Percentiles rank a stretch among this genome's conserved stretches.
phyloP scores from a whole-genome alignment of 139 green algal genomes.

The Micractinium conductrix region DNA sequence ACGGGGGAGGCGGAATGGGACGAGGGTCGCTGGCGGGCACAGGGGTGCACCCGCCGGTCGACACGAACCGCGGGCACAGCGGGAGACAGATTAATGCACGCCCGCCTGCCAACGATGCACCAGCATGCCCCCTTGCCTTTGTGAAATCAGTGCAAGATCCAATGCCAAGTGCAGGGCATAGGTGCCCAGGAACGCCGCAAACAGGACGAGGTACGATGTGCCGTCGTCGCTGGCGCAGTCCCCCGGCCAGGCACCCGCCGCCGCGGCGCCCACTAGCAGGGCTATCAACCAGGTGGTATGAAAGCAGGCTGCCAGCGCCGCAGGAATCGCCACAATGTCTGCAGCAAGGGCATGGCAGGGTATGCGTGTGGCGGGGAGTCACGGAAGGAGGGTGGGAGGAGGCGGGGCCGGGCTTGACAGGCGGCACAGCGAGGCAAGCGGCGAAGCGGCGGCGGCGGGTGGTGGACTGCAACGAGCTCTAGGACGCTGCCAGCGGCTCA shows the following conservation, averaged over 20 bases:
- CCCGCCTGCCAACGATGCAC: too few species aligned
- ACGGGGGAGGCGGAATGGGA: too few species aligned
- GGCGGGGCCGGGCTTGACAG: neutral
- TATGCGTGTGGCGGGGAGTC: neutral
- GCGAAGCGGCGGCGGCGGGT: neutral
- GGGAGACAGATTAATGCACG: too few species aligned
- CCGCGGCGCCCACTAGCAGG: conserved; percentile 28
- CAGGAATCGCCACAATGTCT: conserved; percentile 51
- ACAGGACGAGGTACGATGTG: conserved; percentile 25
- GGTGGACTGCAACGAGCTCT: neutral
- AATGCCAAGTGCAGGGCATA: conserved; percentile 30
- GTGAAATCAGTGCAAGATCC: conserved; percentile 22
- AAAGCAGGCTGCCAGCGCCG: conserved; percentile 3
- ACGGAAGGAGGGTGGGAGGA: neutral
- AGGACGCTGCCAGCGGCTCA: neutral
- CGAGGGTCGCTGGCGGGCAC: too few species aligned
- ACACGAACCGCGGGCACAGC: too few species aligned
- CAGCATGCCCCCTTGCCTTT: too few species aligned
- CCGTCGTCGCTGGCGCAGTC: conserved; percentile 28
- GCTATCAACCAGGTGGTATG: conserved; percentile 50
- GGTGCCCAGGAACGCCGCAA: conserved; percentile 27
- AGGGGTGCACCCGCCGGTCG: too few species aligned
- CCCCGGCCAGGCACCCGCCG: neutral
- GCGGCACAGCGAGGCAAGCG: neutral
- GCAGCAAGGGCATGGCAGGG: too few species aligned